Conservation (phyloP, 768 basidiomycete species). For the Coprinopsis marcescibilis region DNA sequence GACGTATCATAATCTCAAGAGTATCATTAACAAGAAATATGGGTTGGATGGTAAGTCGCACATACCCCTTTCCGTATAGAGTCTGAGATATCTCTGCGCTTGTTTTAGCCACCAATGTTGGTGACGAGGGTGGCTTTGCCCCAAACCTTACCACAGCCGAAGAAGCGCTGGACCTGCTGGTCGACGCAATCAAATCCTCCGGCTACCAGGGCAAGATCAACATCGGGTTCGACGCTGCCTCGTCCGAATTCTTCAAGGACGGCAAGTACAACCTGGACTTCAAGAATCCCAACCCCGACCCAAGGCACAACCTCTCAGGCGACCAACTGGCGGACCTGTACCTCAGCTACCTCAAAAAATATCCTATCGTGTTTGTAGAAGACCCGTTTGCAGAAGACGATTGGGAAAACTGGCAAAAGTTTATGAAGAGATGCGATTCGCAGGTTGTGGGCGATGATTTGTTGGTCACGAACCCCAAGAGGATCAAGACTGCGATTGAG, state of each 20-base stretch:
- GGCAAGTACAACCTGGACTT: conserved; percentile 99
- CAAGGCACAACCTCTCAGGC: conserved; percentile 93
- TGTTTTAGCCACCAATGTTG: conserved; percentile 87
- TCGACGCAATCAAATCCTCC: conserved; percentile 95
- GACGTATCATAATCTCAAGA: conserved; percentile 97
- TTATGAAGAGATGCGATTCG: conserved; percentile 71
- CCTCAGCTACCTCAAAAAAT: conserved; percentile 79
- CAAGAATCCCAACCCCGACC: conserved; percentile 99
- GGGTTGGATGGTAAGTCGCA: conserved; percentile 81
- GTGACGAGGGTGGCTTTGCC: conserved; percentile 99
- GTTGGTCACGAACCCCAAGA: conserved; percentile 94
- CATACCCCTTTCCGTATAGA: conserved; percentile 13
- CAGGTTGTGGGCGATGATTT: conserved; percentile 96
- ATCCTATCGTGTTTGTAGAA: conserved; percentile 93
- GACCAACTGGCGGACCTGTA: conserved; percentile 91
- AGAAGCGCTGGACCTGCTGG: conserved; percentile 92
- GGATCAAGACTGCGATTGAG: conserved; percentile 98
- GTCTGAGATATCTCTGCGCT: conserved; percentile 11
- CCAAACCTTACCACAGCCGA: conserved; percentile 97
- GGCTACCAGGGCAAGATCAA: conserved; percentile 99
- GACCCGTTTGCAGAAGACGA: conserved; percentile 99
- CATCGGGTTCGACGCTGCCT: conserved; percentile 97
- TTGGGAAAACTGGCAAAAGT: conserved; percentile 96
- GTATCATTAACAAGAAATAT: conserved; percentile 98
- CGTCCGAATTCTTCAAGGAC: conserved; percentile 99